phyloP scores from a whole-genome alignment of 495 filamentous ascomycete species.

The Lophium mytilinum region DNA sequence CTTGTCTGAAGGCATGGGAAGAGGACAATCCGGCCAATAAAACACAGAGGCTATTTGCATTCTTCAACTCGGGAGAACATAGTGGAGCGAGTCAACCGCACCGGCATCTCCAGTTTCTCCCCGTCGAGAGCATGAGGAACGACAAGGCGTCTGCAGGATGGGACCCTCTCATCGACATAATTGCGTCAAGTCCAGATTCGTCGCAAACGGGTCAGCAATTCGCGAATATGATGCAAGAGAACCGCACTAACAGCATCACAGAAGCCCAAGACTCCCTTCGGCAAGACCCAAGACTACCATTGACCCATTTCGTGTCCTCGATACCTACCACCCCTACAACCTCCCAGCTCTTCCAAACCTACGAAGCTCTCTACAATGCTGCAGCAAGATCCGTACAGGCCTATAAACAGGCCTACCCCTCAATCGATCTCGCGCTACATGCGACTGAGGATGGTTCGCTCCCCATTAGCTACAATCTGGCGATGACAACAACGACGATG shows the following conservation, averaged over 20 bases:
- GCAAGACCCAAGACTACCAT: slow-evolving; percentile 38
- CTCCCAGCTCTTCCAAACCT: slow-evolving; percentile 39
- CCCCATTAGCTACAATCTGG: slow-evolving; percentile 69
- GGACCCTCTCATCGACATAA: slow-evolving; percentile 44
- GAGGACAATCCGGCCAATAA: slow-evolving; percentile 12
- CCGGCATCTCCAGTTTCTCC: slow-evolving; percentile 70
- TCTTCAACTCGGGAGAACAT: slow-evolving; percentile 73
- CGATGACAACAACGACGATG: slow-evolving; percentile 62
- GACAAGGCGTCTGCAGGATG: slow-evolving; percentile 38
- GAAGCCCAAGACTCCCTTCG: slow-evolving; percentile 19
- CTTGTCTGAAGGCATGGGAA: slow-evolving; percentile 57
- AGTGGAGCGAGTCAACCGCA: slow-evolving; percentile 78
- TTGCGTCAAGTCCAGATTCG: neutral
- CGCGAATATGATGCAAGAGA: neutral
- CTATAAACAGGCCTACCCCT: slow-evolving; percentile 16
- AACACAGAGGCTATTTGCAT: slow-evolving; percentile 53
- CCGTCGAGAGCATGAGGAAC: slow-evolving; percentile 57
- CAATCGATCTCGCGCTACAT: slow-evolving; percentile 12
- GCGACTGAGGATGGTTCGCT: slow-evolving; percentile 38
- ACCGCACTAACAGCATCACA: neutral
- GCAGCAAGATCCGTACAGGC: slow-evolving; percentile 38
- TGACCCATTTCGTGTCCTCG: slow-evolving; percentile 43
- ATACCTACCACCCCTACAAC: slow-evolving; percentile 37
- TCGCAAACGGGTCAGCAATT: neutral
- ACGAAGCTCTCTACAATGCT: slow-evolving; percentile 47